phyloP scores from a whole-genome alignment of 2,329 filamentous ascomycete species.

The Cladosporium sp. region DNA sequence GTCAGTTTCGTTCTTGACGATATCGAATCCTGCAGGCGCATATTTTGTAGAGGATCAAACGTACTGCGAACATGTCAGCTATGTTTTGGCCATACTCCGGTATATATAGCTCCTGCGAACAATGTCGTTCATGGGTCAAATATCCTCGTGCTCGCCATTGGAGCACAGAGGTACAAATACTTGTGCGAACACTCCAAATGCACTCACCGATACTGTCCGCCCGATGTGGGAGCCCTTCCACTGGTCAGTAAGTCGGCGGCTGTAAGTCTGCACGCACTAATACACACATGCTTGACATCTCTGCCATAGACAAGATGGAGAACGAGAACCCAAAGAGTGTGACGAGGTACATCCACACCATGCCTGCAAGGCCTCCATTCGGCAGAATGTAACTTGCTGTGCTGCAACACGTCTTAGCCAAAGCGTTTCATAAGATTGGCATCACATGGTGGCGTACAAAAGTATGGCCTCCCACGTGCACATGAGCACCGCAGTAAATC shows the following conservation, averaged over 20 bases:
- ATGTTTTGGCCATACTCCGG: no score
- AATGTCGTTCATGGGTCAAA: no score
- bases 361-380: conserved; percentile 28
- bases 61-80: not conserved
- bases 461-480: conserved; percentile 25
- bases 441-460: not conserved
- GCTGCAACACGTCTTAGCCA: not conserved
- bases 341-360: conserved; percentile 33
- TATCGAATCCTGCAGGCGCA: not conserved
- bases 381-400: conserved; percentile 23
- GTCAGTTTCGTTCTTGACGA: not conserved
- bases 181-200: no score
- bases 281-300: conserved; percentile 18
- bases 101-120: not conserved
- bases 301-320: conserved; percentile 29
- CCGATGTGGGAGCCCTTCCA: conserved; percentile 34
- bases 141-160: no score
- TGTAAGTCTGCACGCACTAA: no score
- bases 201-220: conserved; percentile 17
- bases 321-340: conserved; percentile 29
- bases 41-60: not conserved
- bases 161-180: no score
- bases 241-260: no score
- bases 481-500: conserved; percentile 27
- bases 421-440: not conserved